These are phyloP conservation scores for Solanum corneliomulleri DNA, from an alignment of 257 asterid species.

Conservation along the genomic window DNA sequence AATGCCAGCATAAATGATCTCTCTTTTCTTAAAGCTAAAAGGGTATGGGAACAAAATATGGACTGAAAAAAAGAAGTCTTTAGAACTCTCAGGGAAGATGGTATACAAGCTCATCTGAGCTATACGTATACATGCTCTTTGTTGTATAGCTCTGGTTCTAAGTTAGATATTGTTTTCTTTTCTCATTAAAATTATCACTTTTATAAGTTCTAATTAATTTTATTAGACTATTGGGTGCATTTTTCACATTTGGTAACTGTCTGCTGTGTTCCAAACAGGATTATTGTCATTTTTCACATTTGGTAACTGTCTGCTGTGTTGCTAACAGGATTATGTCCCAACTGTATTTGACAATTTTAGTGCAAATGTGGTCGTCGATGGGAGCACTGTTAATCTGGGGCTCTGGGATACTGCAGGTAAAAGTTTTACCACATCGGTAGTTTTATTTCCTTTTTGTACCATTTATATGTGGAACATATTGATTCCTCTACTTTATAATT, in stretches of 20 bases:
- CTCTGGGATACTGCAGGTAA: constrained; percentile 95
- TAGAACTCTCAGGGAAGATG: neutral
- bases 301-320: neutral
- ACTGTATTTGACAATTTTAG: constrained; percentile 93
- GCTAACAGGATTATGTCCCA: constrained; percentile 77
- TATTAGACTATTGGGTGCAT: neutral
- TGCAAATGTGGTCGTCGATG: constrained; percentile 81
- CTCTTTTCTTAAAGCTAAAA: neutral
- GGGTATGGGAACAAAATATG: neutral
- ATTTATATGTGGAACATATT: neutral
- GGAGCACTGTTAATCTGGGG: constrained; percentile 79
- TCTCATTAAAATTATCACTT: neutral
- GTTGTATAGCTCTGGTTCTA: neutral
- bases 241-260: neutral
- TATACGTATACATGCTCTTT: neutral
- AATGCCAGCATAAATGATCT: neutral
- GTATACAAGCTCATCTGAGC: neutral
- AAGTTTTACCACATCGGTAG: neutral
- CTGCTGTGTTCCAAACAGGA: neutral
- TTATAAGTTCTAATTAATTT: neutral
- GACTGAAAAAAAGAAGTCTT: neutral
- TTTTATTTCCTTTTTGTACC: neutral
- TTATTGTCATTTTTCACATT: too few relatives aligned
- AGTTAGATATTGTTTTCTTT: neutral
- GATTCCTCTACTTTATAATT: neutral